Base-by-base conservation (phyloP, 75 land plant species). In the Selaginella moellendorffii region DNA sequence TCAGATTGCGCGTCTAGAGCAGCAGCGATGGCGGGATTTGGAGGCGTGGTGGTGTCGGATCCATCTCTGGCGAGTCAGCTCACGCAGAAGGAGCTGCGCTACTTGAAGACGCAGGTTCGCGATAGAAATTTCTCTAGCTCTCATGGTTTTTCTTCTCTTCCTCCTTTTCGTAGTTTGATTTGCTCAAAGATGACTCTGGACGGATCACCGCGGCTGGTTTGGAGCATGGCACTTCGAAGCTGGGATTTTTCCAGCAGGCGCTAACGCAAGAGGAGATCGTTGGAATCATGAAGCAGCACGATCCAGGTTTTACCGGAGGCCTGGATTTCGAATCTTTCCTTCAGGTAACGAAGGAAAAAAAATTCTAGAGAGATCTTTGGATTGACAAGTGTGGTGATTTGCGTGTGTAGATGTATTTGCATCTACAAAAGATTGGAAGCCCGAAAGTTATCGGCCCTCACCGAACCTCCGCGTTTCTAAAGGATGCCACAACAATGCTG, bases 261-360 rank as follows among this genome's bases (percentile, higher is more conserved):
- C 68, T 85, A 5, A 75, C 76, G n/a, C 75, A 73, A 21, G 76
- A 83, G 26, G 96, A 88, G 63, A 66, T 77, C 30, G 64, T 26
- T n/a, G 54, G 62, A 0, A 64, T 93, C 19, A 30, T 92, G 29
- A 46, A 20, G 22, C 29, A 72, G 61, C 69, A 70, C 19, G 82
- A 75, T 46, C 21, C 63, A 1, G 59, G 73, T 42, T 21, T 74
- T 60, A 64, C 77, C 25, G 75, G 74, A 10, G 83, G 85, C 2
- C 79, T 88, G 22, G 90, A 89, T 62, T 93, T 88, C 31, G 98
- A 91, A 63, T 64, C 63, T 27, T 91, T 91, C 67, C 79, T 91
- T 2, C 69, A 72, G 76, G 95, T 91, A 19, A 10, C 18, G 25
- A 5, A 5, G 51, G 27, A 8, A 24, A 18, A 30, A 62, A 24